Percentiles rank a stretch among this genome's conserved stretches.
Conservation (phyloP, 257 asterid species). For the Anisodus tanguticus region DNA sequence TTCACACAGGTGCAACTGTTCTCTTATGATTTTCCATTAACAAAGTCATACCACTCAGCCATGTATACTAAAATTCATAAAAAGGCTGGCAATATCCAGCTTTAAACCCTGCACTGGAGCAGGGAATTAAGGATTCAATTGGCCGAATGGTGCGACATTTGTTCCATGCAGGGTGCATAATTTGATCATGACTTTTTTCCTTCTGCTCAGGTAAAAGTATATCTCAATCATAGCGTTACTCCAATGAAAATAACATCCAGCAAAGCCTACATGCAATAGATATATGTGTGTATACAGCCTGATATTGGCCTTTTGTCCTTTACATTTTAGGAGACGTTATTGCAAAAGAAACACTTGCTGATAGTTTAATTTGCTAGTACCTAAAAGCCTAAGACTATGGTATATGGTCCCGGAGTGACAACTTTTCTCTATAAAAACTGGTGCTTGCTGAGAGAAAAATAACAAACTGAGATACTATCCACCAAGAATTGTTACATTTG, state of each 20-base stretch:
- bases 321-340: neutral
- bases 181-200: neutral
- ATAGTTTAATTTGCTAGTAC: neutral
- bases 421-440: neutral
- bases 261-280: neutral
- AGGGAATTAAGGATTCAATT: neutral
- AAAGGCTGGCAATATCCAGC: neutral
- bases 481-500: neutral
- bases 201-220: neutral
- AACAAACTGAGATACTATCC: neutral
- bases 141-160: neutral
- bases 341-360: neutral
- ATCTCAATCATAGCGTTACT: neutral
- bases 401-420: neutral
- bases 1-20: neutral
- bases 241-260: neutral
- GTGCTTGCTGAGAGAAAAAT: neutral
- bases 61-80: neutral
- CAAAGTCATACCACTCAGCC: neutral
- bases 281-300: neutral
- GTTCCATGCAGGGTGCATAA: neutral
- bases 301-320: neutral
- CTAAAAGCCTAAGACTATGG: neutral
- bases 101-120: neutral
- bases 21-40: neutral